phyloP scores from a whole-genome alignment of 2,329 filamentous ascomycete species.

The Trichoderma sp. region DNA sequence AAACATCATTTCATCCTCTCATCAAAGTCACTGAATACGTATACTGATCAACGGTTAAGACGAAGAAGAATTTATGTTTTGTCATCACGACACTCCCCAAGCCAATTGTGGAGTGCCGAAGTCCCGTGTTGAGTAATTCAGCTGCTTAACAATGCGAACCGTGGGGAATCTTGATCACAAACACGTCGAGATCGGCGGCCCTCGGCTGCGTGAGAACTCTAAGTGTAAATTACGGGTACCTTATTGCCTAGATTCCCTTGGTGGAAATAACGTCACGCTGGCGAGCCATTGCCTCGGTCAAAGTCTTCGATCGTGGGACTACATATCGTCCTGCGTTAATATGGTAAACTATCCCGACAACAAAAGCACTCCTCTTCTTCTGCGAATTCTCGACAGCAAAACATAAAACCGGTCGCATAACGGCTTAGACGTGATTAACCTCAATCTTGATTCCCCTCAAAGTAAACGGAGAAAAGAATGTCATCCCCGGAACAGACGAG shows the following conservation, averaged over 20 bases:
- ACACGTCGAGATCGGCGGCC: background rate
- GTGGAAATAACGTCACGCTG: background rate
- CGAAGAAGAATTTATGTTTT: background rate
- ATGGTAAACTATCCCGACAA: background rate
- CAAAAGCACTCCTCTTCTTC: background rate
- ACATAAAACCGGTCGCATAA: background rate
- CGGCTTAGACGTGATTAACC: background rate
- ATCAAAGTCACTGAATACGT: rapidly evolving
- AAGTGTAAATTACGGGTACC: background rate
- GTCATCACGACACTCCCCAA: background rate
- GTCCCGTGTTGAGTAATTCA: background rate
- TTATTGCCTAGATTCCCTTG: no score
- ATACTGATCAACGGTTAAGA: background rate
- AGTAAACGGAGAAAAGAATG: background rate
- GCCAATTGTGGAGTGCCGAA: background rate
- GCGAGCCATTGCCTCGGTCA: background rate
- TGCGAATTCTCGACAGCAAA: background rate
- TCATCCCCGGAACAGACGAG: background rate
- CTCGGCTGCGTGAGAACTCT: background rate
- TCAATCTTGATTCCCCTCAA: background rate
- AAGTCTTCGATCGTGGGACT: background rate
- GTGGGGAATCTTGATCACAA: background rate
- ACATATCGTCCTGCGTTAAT: background rate
- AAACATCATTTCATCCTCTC: background rate
- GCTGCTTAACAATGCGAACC: background rate